These are phyloP conservation scores for Berkeleyomyces rouxiae DNA, from an alignment of 2,329 filamentous ascomycete species.

Conservation along the genomic window DNA sequence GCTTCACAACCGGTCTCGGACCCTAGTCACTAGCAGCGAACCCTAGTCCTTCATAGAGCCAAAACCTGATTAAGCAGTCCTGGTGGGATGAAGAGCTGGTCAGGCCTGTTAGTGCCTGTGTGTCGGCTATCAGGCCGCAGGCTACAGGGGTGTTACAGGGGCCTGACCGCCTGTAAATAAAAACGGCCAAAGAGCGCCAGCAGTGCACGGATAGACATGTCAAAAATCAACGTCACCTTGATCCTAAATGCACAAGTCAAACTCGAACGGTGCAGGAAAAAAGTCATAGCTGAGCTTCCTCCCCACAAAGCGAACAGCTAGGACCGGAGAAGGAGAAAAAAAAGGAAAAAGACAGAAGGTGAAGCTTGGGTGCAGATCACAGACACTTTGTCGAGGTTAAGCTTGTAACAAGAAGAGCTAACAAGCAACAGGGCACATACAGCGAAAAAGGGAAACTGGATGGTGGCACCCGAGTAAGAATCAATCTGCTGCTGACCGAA, in stretches of 20 bases:
- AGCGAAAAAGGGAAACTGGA: too few species aligned
- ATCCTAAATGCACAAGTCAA: not conserved
- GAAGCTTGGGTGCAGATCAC: not conserved
- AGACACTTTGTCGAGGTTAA: not conserved
- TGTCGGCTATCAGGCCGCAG: too few species aligned
- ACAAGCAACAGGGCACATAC: too few species aligned
- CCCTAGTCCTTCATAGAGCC: not conserved
- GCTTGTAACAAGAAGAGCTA: not conserved
- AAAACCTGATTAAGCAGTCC: not conserved
- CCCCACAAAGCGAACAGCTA: not conserved
- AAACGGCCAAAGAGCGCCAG: not conserved
- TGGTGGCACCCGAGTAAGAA: too few species aligned
- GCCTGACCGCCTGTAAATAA: not conserved
- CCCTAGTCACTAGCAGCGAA: not conserved
- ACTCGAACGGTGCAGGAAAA: not conserved
- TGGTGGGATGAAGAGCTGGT: too few species aligned
- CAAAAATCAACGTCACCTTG: not conserved
- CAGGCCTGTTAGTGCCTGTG: not conserved
- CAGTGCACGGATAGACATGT: not conserved
- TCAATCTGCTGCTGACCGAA: too few species aligned
- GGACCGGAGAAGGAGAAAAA: not conserved
- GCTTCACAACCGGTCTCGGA: conserved; percentile 1
- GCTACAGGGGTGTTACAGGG: not conserved
- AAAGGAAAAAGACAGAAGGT: not conserved
- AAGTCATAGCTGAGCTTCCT: not conserved